These are phyloP conservation scores for Yamadazyma siamensis DNA, from an alignment of 1,139 yeast genomes.

Conservation along the genomic window DNA sequence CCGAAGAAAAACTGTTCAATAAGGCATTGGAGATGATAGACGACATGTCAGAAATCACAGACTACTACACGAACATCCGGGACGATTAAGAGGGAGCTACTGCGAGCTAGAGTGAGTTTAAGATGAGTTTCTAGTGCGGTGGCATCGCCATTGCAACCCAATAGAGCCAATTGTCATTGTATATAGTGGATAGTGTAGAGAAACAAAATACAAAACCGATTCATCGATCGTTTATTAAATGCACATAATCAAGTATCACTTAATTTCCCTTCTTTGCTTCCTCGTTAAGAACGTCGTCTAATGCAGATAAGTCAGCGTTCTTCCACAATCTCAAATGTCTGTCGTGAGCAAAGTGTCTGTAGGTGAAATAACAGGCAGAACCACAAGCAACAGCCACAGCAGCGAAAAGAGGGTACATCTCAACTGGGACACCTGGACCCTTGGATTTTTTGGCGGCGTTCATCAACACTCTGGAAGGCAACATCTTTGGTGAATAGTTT, in stretches of 20 bases:
- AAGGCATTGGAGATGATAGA: slow-evolving; percentile 64
- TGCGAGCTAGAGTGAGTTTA: too few species aligned
- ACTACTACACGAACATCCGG: slow-evolving; percentile 59
- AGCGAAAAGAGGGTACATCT: slow-evolving; percentile 70
- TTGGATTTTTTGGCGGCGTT: slow-evolving; percentile 39
- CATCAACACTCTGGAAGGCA: slow-evolving; percentile 52
- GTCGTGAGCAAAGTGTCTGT: slow-evolving; percentile 70
- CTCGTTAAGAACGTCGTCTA: slow-evolving; percentile 58
- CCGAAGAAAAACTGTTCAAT: slow-evolving; percentile 49
- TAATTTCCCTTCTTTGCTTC: slow-evolving; percentile 32
- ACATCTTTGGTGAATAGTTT: slow-evolving; percentile 33
- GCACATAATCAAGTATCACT: not conserved
- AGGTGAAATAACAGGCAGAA: slow-evolving; percentile 67
- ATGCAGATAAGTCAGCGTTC: slow-evolving; percentile 56
- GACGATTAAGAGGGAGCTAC: too few species aligned
- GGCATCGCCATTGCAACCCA: too few species aligned
- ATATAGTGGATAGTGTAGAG: too few species aligned
- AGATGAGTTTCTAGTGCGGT: too few species aligned
- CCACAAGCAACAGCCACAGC: slow-evolving; percentile 60
- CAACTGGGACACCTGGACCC: slow-evolving; percentile 53
- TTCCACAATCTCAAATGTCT: slow-evolving; percentile 66
- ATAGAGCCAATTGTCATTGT: too few species aligned
- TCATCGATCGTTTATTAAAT: slow-evolving; percentile 6
- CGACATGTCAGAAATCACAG: slow-evolving; percentile 77
- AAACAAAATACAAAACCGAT: too few species aligned